Evolutionary conservation across 2,329 filamentous ascomycete genomes (phyloP), one percentile per base, ranked within the genome.

Genomic region (Fusarium udum): DNA sequence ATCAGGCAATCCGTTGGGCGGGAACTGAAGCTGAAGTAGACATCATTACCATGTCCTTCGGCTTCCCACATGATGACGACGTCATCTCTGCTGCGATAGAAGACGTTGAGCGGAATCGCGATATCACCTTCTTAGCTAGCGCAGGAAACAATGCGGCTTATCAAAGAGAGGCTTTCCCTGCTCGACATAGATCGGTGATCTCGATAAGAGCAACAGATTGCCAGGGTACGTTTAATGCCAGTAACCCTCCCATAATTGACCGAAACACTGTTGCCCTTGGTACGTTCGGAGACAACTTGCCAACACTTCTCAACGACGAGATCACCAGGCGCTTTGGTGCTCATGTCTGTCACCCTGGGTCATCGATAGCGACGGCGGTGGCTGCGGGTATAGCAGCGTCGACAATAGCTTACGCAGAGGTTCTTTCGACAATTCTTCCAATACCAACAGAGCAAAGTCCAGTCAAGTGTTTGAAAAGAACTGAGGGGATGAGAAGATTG

Each of bases 271-370:
- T 20, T 2, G 57, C 4, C 1, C 34, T 60, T 0, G 57, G 57
- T 0, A 60, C 57, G 0, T 60, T 60, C 31, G 57, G 57, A 0
- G 56, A 31, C 2, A 36, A 59, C 13, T 7, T 59, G 1, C 56
- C 56, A 8, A 14, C 8, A 0, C 20, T 16, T 0, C 32, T 59
- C 9, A 24, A 3, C 1, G 16, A 59, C 1, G 58, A 61, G n/a
- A 61, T 61, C 0, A 14, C 58, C 1, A 34, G 14, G 3, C 36
- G 4, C 0, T 61, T 53, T 16, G 36, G 58, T 2, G 0, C n/a
- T 1, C 18, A 26, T 3, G 26, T 53, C 0, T 61, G 58, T 2
- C 18, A 34, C 0, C 36, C 46, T 1, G 58, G 58, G 1, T 53
- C 58, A 4, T 61, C 58, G 0, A 61, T 61, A 34, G 46, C 58